Percentiles rank a stretch among this genome's conserved stretches.
These are phyloP conservation scores for Beta lomatogona DNA, from an alignment of 179 eudicot species.

Conservation along the genomic window DNA sequence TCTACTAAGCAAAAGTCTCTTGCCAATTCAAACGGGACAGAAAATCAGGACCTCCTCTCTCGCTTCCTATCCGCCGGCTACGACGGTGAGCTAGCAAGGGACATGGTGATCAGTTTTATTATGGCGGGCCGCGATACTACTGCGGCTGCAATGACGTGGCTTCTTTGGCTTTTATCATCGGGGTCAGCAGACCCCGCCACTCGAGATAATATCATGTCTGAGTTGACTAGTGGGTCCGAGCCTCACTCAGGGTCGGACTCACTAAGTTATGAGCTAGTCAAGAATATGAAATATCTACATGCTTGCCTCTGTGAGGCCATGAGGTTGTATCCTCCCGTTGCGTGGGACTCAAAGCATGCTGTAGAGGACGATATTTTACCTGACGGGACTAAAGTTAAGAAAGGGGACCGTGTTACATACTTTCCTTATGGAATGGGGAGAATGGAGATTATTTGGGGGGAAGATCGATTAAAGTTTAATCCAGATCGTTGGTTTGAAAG, in stretches of 20 bases:
- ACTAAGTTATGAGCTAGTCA: slow-evolving; percentile 40
- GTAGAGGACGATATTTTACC: slow-evolving; percentile 55
- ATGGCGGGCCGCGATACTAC: slow-evolving; percentile 73
- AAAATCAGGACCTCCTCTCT: slow-evolving; percentile 41
- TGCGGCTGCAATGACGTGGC: slow-evolving; percentile 73
- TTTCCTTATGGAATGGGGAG: slow-evolving; percentile 88
- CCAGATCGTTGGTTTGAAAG: slow-evolving; percentile 65
- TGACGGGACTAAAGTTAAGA: slow-evolving; percentile 58
- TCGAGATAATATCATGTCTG: slow-evolving; percentile 19
- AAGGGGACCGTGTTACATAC: slow-evolving; percentile 70
- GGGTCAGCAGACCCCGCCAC: neutral
- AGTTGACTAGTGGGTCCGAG: slow-evolving; percentile 19
- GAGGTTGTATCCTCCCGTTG: slow-evolving; percentile 80
- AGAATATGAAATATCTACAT: slow-evolving; percentile 48
- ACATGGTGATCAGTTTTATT: slow-evolving; percentile 60
- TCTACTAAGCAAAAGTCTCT: slow-evolving; percentile 19
- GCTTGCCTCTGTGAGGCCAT: slow-evolving; percentile 73
- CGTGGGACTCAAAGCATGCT: slow-evolving; percentile 89
- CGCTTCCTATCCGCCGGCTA: slow-evolving; percentile 45
- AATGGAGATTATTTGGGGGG: slow-evolving; percentile 77
- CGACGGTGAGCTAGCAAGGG: slow-evolving; percentile 39
- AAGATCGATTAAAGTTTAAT: slow-evolving; percentile 50
- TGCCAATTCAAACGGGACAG: neutral
- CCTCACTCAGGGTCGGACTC: neutral
- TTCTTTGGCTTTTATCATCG: slow-evolving; percentile 43